Conservation (phyloP, 345 rosid species). For the Chamaenerion angustifolium region DNA sequence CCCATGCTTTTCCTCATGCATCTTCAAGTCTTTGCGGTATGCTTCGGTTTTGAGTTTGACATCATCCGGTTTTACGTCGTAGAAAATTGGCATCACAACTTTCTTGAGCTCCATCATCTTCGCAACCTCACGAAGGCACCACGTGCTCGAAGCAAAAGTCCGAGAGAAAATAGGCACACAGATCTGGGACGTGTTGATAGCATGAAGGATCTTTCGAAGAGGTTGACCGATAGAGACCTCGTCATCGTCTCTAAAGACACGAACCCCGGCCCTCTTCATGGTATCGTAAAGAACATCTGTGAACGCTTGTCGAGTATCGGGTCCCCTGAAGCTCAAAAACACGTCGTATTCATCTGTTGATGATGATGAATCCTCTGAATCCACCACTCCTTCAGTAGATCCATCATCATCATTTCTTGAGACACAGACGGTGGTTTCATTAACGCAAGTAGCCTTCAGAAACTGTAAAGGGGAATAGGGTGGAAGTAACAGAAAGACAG, state of each 20-base stretch:
- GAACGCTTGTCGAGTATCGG: constrained; percentile 1
- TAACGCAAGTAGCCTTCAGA: too few relatives aligned
- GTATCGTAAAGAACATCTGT: neutral
- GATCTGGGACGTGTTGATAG: neutral
- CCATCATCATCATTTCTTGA: neutral
- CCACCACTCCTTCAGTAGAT: neutral
- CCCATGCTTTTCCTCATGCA: neutral
- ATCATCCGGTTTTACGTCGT: neutral
- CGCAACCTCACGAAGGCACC: neutral
- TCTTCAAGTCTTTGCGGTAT: neutral
- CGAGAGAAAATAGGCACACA: constrained; percentile 5
- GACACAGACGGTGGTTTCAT: too few relatives aligned
- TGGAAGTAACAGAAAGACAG: too few relatives aligned
- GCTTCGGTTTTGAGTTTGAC: neutral
- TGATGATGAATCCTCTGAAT: neutral
- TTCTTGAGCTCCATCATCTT: neutral
- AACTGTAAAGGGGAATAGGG: too few relatives aligned
- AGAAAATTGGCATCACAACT: constrained; percentile 2
- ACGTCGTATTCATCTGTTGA: neutral
- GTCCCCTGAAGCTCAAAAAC: constrained; percentile 6
- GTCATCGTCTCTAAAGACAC: constrained; percentile 1
- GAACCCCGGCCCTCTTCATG: neutral
- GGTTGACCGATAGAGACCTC: neutral
- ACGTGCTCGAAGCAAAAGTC: neutral
- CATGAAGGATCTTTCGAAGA: neutral